phyloP scores from a whole-genome alignment of 306 rosid species.

The Erythrophleum fordii region DNA sequence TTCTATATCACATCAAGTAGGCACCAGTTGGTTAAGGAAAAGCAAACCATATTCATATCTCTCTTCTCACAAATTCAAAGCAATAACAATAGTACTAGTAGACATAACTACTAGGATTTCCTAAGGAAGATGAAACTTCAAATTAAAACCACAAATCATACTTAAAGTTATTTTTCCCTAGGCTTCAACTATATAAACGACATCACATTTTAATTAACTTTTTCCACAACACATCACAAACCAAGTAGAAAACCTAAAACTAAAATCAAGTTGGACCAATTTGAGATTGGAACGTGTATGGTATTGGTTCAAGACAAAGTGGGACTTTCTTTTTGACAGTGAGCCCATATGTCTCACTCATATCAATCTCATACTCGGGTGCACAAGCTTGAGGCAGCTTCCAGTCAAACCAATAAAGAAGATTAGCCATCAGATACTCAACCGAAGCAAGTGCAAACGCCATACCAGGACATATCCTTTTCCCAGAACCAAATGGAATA shows the following conservation, averaged over 20 bases:
- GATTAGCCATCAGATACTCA: slow-evolving; percentile 35
- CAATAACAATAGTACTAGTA: too few species aligned
- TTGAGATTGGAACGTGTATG: neutral
- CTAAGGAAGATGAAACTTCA: neutral
- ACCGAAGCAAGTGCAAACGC: neutral
- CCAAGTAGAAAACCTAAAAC: neutral
- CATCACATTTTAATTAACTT: neutral
- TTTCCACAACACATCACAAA: neutral
- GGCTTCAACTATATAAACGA: neutral
- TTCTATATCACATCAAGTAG: too few species aligned
- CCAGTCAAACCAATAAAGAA: slow-evolving; percentile 57
- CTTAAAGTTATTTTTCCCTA: neutral
- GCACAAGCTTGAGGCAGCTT: slow-evolving; percentile 17
- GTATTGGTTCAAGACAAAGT: slow-evolving; percentile 25
- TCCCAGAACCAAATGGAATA: slow-evolving; percentile 28
- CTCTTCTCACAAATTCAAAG: too few species aligned
- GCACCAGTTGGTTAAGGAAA: too few species aligned
- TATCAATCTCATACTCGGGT: neutral
- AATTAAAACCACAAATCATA: neutral
- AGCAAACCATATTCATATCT: too few species aligned
- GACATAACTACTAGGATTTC: neutral
- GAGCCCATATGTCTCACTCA: slow-evolving; percentile 12
- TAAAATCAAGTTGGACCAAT: neutral
- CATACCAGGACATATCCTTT: slow-evolving; percentile 30
- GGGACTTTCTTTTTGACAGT: slow-evolving; percentile 37